Conservation (phyloP, 345 rosid genomes). For the Litchi chinensis region DNA sequence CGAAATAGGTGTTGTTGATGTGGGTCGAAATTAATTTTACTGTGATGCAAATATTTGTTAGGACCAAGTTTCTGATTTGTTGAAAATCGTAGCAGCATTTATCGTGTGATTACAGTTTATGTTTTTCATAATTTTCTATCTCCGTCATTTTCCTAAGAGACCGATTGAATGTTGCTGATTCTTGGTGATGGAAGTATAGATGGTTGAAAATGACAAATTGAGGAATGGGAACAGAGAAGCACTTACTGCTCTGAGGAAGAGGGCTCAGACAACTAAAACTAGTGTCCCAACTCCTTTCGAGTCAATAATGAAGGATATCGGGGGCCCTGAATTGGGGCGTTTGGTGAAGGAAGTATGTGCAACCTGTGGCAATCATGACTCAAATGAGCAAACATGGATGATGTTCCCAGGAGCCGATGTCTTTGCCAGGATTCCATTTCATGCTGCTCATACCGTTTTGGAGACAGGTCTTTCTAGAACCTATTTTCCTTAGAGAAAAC, state of each 20-base stretch:
- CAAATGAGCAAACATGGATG: conserved; percentile 78
- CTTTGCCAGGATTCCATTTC: conserved; percentile 72
- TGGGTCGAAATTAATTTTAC: background rate
- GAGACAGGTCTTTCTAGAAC: conserved; percentile 59
- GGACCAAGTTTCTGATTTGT: conserved; percentile 2
- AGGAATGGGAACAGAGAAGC: conserved; percentile 86
- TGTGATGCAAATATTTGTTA: background rate
- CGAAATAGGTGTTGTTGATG: background rate
- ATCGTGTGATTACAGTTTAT: background rate
- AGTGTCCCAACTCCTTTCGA: conserved; percentile 69
- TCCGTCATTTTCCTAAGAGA: background rate
- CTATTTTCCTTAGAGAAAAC: conserved; percentile 1
- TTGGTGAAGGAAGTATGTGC: conserved; percentile 78
- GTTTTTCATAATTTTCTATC: background rate
- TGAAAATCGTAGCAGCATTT: background rate
- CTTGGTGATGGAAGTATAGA: conserved; percentile 41
- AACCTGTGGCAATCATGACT: conserved; percentile 74
- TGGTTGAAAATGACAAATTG: conserved; percentile 69
- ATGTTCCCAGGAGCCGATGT: conserved; percentile 76
- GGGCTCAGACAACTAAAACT: conserved; percentile 73
- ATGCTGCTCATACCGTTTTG: conserved; percentile 76
- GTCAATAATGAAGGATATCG: conserved; percentile 70
- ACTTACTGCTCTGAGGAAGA: conserved; percentile 74
- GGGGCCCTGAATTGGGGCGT: conserved; percentile 46
- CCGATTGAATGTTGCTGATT: background rate